Evolutionary conservation across 257 asterid genomes (phyloP).

Genomic region (Petrea volubilis): DNA sequence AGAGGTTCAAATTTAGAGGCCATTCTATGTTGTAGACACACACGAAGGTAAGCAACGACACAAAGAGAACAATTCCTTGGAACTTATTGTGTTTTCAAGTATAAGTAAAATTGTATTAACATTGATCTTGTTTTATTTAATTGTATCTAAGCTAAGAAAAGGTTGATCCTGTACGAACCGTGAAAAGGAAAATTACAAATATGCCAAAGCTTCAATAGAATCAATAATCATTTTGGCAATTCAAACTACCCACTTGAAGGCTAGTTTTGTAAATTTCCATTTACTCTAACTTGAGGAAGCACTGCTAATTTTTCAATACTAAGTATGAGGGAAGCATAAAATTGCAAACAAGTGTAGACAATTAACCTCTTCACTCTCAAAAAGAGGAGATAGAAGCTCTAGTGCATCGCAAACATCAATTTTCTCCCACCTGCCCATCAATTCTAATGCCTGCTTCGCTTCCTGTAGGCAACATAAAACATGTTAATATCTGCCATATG

Average conservation of each 20-base stretch:
- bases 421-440: conserved; percentile 95
- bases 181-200: neutral
- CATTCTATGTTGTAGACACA: too few species aligned
- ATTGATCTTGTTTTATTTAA: neutral
- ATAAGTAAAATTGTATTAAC: too few species aligned
- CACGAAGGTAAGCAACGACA: too few species aligned
- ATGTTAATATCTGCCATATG: conserved; percentile 1
- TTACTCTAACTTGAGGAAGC: neutral
- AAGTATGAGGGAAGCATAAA: conserved; percentile 2
- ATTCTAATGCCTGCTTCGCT: conserved; percentile 95
- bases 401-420: conserved; percentile 96
- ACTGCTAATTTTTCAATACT: neutral
- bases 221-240: too few species aligned
- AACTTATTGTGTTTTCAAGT: too few species aligned
- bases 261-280: too few species aligned
- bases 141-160: neutral
- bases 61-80: too few species aligned
- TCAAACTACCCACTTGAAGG: too few species aligned
- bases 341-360: conserved; percentile 22
- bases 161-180: neutral
- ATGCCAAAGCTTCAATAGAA: neutral
- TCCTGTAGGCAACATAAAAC: conserved; percentile 54
- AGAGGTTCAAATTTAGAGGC: too few species aligned
- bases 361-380: conserved; percentile 97
- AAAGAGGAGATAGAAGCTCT: conserved; percentile 94